Base-by-base conservation (phyloP, 176 grass and related monocot genomes). In the Cymbopogon citratus region DNA sequence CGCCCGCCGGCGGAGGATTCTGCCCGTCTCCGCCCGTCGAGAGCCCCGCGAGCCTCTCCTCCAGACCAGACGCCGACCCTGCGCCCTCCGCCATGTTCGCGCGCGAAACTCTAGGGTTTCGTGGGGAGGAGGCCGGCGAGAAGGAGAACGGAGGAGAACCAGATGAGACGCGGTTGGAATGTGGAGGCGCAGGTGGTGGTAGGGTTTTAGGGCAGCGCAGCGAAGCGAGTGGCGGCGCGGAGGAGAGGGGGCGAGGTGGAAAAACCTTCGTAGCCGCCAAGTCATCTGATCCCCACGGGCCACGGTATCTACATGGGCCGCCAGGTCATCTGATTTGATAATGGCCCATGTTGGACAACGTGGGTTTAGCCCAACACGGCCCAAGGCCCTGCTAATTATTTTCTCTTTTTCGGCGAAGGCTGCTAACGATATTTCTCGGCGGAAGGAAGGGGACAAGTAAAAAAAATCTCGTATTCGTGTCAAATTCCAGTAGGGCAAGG, bases 21-120 rank as follows among this genome's bases (percentile, higher is more conserved):
- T 54, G 25, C 51, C 19, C 43, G 63, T 24, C 25, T 73, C 29
- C 33, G 64, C 38, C 73, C 34, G 78, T 61, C 12, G 83, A 81
- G 45, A 89, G 73, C 27, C 78, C 83, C 5, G 78, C 73, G 7
- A 89, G 83, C 78, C 38, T 71, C 72, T 86, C 78, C 1, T 74
- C 87, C 21, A 89, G 66, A 18, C 57, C 77, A 26, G 25, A 79
- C 43, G 71, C 77, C 21, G 77, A 66, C 15, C 61, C 49, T 38
- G 46, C 79, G 66, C 43, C 78, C 57, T 82, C 87, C 35, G 87
- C 83, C 87, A 89, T 89, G 43, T 49, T 49, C 35, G 73, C 66
- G 18, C 63, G 18, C 78, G 11, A 21, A 33, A 23, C 7, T 5
- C 64, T 76, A 81, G 34, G 82, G 64, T 81, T 85, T 76, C 33